phyloP scores from a whole-genome alignment of 169 alveolate species.

The Eimeria tenella region DNA sequence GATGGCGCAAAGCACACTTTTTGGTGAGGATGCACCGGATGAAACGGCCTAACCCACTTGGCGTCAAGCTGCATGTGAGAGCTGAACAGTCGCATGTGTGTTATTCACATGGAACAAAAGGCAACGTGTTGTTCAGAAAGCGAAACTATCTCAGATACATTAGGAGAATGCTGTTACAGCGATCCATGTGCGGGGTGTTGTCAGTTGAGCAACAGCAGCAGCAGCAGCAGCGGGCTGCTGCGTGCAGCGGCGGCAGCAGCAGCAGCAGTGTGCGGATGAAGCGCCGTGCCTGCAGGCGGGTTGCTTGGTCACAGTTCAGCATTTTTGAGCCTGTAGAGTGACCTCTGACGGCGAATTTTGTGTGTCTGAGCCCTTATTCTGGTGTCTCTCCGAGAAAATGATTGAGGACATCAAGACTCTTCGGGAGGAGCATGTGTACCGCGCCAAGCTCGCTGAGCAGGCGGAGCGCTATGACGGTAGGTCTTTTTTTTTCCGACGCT shows the following conservation, averaged over 20 bases:
- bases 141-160: conserved; percentile 36
- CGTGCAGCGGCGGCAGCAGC: conserved; percentile 73
- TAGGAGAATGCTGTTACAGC: neutral
- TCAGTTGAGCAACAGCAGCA: conserved; percentile 52
- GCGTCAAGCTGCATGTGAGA: neutral
- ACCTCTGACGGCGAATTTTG: conserved; percentile 75
- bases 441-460: conserved; percentile 99
- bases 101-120: neutral
- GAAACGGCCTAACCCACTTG: conserved; percentile 64
- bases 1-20: neutral
- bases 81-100: conserved; percentile 13
- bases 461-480: conserved; percentile 99
- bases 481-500: neutral
- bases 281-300: conserved; percentile 76
- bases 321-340: conserved; percentile 73
- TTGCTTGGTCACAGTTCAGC: conserved; percentile 62
- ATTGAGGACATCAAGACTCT: conserved; percentile 78
- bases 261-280: conserved; percentile 76
- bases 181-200: conserved; percentile 69
- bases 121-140: neutral
- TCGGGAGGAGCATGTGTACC: conserved; percentile 84
- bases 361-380: conserved; percentile 72
- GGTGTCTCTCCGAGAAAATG: conserved; percentile 80
- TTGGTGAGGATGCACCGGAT: conserved; percentile 61
- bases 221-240: conserved; percentile 76